Percentiles rank a stretch among this genome's conserved stretches.
phyloP scores from a whole-genome alignment of 2,329 filamentous ascomycete genomes.

The Nemania diffusa region DNA sequence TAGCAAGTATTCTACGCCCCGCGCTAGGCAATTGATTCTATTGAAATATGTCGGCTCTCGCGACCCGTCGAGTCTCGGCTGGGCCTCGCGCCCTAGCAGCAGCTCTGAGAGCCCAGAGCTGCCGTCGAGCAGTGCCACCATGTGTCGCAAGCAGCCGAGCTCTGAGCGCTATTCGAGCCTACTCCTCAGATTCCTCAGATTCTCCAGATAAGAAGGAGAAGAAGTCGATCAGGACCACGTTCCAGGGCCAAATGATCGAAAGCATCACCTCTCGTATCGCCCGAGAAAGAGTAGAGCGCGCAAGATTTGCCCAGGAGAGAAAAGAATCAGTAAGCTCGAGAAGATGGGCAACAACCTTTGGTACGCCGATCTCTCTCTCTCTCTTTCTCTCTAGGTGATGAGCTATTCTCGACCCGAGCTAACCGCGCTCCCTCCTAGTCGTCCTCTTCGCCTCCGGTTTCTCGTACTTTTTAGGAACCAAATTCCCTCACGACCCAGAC shows the following conservation, averaged over 20 bases:
- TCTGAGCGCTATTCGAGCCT: slow-evolving; percentile 37
- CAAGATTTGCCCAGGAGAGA: slow-evolving; percentile 58
- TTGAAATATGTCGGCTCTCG: slow-evolving; percentile 43
- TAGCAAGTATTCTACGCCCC: slow-evolving; percentile 13
- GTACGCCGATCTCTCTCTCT: slow-evolving; percentile 50
- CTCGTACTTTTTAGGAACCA: slow-evolving; percentile 69
- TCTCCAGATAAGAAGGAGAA: too few relatives aligned
- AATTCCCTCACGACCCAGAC: slow-evolving; percentile 61
- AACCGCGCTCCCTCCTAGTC: slow-evolving; percentile 51
- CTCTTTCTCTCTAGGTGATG: too few relatives aligned
- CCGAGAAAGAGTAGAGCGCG: slow-evolving; percentile 65
- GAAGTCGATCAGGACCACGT: slow-evolving; percentile 53
- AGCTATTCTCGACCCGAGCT: slow-evolving; percentile 6
- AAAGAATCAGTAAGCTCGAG: slow-evolving; percentile 53
- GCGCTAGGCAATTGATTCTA: slow-evolving; percentile 22
- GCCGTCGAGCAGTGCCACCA: slow-evolving; percentile 29
- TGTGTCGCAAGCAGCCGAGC: slow-evolving; percentile 32
- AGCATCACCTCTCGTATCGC: slow-evolving; percentile 65
- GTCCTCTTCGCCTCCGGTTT: slow-evolving; percentile 62
- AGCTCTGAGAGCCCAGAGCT: slow-evolving; percentile 27
- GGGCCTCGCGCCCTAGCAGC: slow-evolving; percentile 39
- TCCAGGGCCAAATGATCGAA: slow-evolving; percentile 69
- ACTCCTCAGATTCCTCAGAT: slow-evolving; percentile 48
- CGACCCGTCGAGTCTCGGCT: slow-evolving; percentile 37
- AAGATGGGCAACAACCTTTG: slow-evolving; percentile 65